Percentiles rank a stretch among this genome's conserved stretches.
phyloP scores from a whole-genome alignment of 306 rosid species.

The Prunus kanzakura region DNA sequence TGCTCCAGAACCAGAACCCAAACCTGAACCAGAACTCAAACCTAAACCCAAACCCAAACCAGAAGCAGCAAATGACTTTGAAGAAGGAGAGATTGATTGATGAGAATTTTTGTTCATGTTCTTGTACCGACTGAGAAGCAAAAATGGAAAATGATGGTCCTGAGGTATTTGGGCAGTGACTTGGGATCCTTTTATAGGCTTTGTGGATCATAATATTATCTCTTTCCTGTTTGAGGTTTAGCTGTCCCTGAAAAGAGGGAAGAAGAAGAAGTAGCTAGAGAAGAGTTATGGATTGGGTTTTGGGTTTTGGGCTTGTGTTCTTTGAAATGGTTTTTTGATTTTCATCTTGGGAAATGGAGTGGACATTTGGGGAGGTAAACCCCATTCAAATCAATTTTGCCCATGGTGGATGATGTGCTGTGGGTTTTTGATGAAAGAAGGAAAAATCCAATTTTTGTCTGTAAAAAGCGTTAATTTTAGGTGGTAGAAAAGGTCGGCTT shows the following conservation, averaged over 20 bases:
- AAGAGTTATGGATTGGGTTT: constrained; percentile 28
- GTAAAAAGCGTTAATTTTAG: constrained; percentile 27
- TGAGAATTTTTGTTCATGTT: neutral
- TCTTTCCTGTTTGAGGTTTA: neutral
- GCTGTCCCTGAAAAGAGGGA: neutral
- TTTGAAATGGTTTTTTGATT: constrained; percentile 28
- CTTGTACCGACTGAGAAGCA: neutral
- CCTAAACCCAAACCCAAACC: neutral
- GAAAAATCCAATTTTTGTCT: constrained; percentile 43
- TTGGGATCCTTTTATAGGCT: constrained; percentile 8
- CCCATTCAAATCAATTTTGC: neutral
- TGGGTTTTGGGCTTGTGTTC: constrained; percentile 29
- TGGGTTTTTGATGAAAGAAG: constrained; percentile 29
- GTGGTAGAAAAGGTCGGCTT: constrained; percentile 18
- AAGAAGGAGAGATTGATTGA: constrained; percentile 80
- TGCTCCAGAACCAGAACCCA: constrained; percentile 26
- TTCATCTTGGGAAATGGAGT: constrained; percentile 28
- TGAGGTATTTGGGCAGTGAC: neutral
- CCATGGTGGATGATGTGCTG: constrained; percentile 12
- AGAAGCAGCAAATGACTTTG: constrained; percentile 55
- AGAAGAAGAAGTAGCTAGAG: constrained; percentile 24
- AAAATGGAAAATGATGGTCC: constrained; percentile 19
- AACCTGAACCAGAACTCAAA: neutral
- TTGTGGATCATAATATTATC: constrained; percentile 4
- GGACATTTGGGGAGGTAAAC: constrained; percentile 14